These are phyloP conservation scores for Hyaloperonospora arabidopsidis DNA, from an alignment of 352 stramenopile genomes.

Conservation along the genomic window DNA sequence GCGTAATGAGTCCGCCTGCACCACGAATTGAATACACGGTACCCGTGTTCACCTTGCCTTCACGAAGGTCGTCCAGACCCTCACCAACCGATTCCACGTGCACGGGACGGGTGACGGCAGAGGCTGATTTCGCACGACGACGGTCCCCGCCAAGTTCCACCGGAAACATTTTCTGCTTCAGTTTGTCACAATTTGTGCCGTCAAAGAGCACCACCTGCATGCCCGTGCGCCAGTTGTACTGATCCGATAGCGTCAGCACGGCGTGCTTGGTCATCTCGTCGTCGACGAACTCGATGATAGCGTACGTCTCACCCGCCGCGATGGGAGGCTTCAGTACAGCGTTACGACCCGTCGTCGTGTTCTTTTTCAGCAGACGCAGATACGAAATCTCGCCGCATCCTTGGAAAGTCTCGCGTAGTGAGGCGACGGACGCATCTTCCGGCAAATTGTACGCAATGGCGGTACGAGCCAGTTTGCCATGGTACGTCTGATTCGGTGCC, in stretches of 20 bases:
- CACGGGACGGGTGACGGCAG: conserved; percentile 55
- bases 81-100: conserved; percentile 80
- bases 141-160: conserved; percentile 65
- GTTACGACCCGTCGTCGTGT: conserved; percentile 79
- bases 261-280: conserved; percentile 86
- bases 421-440: conserved; percentile 79
- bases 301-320: conserved; percentile 78
- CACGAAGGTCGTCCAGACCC: conserved; percentile 73
- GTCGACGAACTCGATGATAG: conserved; percentile 85
- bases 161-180: conserved; percentile 87
- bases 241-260: conserved; percentile 77
- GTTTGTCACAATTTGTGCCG: conserved; percentile 80
- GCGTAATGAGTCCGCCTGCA: conserved; percentile 75
- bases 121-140: conserved; percentile 73
- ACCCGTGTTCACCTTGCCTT: conserved; percentile 83
- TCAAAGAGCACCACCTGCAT: conserved; percentile 87
- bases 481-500: conserved; percentile 73
- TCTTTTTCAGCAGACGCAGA: conserved; percentile 84
- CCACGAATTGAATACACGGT: conserved; percentile 84
- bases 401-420: conserved; percentile 77
- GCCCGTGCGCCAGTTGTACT: conserved; percentile 83
- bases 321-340: conserved; percentile 84
- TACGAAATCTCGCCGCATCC: conserved; percentile 81
- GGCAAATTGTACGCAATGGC: conserved; percentile 84
- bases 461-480: conserved; percentile 77